These are phyloP conservation scores for Phytophthora capsici DNA, from an alignment of 352 stramenopile species.

Conservation along the genomic window DNA sequence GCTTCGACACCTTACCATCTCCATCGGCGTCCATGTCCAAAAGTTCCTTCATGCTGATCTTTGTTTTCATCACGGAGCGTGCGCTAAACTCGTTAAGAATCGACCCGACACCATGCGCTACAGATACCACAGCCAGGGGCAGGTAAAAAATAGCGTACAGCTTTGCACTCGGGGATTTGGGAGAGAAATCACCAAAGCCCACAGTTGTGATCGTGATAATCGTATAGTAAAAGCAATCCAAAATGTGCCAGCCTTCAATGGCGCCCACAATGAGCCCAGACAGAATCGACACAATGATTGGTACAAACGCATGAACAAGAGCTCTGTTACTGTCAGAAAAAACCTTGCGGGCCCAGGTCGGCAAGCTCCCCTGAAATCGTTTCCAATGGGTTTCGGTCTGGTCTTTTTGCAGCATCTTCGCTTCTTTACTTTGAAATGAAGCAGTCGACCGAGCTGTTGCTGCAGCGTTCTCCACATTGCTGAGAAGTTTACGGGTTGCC, in stretches of 20 bases:
- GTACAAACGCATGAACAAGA: conserved; percentile 47
- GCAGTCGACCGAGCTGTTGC: conserved; percentile 5
- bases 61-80: conserved; percentile 64
- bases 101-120: conserved; percentile 70
- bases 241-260: conserved; percentile 64
- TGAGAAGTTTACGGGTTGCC: conserved; percentile 56
- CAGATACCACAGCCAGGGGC: conserved; percentile 64
- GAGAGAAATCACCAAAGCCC: conserved; percentile 84
- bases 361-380: conserved; percentile 18
- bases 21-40: conserved; percentile 71
- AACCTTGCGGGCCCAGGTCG: conserved; percentile 47
- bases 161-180: conserved; percentile 44
- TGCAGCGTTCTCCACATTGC: conserved; percentile 54
- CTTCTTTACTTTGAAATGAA: conserved; percentile 30
- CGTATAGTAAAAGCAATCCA: conserved; percentile 93
- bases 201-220: conserved; percentile 92
- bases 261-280: conserved; percentile 57
- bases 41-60: conserved; percentile 81
- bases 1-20: conserved; percentile 69
- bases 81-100: conserved; percentile 71
- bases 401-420: conserved; percentile 14
- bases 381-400: conserved; percentile 18
- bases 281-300: conserved; percentile 59
- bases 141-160: conserved; percentile 85
- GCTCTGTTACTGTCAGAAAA: conserved; percentile 64